Evolutionary conservation across 1,139 yeast genomes (phyloP), one percentile per base, ranked within the genome.

Genomic region (Yamadazyma blattariae): DNA sequence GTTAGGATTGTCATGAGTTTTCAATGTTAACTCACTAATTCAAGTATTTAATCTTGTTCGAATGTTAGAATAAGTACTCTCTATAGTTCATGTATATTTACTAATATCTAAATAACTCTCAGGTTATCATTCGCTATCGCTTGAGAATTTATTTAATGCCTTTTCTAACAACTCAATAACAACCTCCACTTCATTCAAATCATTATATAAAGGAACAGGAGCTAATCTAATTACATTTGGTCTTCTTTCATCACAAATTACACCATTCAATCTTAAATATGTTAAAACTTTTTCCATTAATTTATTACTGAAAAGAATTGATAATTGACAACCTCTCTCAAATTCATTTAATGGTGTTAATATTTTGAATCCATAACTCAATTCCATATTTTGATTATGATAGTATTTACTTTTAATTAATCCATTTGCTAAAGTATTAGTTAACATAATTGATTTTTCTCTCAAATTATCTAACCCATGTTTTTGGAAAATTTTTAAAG

Each of bases 151-250:
- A n/a, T n/a, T n/a, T n/a, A n/a, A n/a, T 2, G 65, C 68, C 36
- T 59, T 61, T 17, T 77, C 61, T 5, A 88, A 50, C n/a, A 66
- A 50, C 17, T 58, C 45, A 5, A 68, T 77, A 4, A 78, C 79
- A 5, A 49, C 39, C 31, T 52, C 63, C 14, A 85, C 80, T 44
- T 90, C 95, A 31, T 54, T 61, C 46, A 85, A 85, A 1, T 86
- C 77, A 51, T 87, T 90, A 62, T 90, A 90, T 37, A 88, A 67
- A 0, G 96, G 92, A 7, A 76, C 69, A 5, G 97, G 96, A 0
- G 96, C 92, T 21, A 89, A 56, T 39, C 97, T 67, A 28, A 90
- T 79, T 7, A 89, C 97, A 54, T 82, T 81, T 1, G 97, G 97
- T 54, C 87, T 73, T 54, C 97, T 73, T 52, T 89, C 96, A 54